Percentiles rank a stretch among this genome's conserved stretches.
phyloP scores from a whole-genome alignment of 2,329 filamentous ascomycete species.

The Sporothrix phasma region DNA sequence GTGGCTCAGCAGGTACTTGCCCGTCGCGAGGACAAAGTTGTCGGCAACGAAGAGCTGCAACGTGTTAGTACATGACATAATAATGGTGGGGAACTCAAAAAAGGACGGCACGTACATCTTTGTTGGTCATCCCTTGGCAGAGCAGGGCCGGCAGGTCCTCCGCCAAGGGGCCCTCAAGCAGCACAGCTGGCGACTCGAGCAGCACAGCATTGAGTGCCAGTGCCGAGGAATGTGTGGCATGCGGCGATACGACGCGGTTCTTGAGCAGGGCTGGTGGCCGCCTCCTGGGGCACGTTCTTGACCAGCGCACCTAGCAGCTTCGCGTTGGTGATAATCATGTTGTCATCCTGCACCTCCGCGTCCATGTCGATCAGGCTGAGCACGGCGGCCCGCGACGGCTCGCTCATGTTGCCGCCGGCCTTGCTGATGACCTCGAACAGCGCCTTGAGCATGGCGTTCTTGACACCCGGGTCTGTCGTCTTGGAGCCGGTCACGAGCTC shows the following conservation, averaged over 20 bases:
- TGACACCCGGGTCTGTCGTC: slow-evolving; percentile 77
- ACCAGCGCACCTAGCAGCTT: slow-evolving; percentile 82
- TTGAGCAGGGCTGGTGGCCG: slow-evolving; percentile 49
- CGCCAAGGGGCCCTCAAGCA: slow-evolving; percentile 55
- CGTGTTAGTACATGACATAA: background rate
- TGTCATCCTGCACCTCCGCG: slow-evolving; percentile 59
- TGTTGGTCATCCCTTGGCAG: slow-evolving; percentile 66
- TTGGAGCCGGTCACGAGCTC: slow-evolving; percentile 95
- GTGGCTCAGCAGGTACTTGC: slow-evolving; percentile 73
- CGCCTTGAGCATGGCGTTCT: slow-evolving; percentile 92
- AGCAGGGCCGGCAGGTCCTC: slow-evolving; percentile 71
- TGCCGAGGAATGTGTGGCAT: slow-evolving; percentile 69
- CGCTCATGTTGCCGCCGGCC: slow-evolving; percentile 89
- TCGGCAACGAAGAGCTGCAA: slow-evolving; percentile 61
- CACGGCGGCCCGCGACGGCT: slow-evolving; percentile 76
- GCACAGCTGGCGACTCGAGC: slow-evolving; percentile 61
- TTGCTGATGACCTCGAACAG: slow-evolving; percentile 94
- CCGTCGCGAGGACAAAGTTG: slow-evolving; percentile 79
- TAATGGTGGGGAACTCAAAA: slow-evolving; percentile 17
- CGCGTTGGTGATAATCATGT: slow-evolving; percentile 82
- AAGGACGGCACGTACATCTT: slow-evolving; percentile 38
- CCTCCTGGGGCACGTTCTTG: slow-evolving; percentile 69
- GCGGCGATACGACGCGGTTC: slow-evolving; percentile 66
- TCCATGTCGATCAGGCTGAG: slow-evolving; percentile 82
- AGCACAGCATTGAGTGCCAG: slow-evolving; percentile 84